Conservation (phyloP, 257 asterid species). For the Nicotiana benthamiana region DNA sequence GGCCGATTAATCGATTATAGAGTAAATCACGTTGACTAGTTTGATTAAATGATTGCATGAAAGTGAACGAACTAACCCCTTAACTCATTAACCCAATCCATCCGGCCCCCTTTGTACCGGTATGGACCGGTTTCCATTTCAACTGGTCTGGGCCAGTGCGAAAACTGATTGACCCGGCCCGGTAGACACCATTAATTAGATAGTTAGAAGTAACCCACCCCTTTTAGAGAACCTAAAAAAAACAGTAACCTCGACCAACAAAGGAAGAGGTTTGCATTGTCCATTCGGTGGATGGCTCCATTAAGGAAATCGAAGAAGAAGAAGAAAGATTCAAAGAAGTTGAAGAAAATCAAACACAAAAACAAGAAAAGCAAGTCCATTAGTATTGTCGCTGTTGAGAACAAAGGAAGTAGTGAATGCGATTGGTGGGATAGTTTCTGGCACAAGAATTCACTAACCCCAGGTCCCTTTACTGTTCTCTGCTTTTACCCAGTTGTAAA, state of each 20-base stretch:
- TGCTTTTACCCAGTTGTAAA: neutral
- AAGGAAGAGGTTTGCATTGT: neutral
- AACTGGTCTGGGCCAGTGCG: no score
- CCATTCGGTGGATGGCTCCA: conserved; percentile 47
- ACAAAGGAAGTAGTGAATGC: conserved; percentile 52
- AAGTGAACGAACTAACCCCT: no score
- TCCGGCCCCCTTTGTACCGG: no score
- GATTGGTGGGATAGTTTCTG: conserved; percentile 95
- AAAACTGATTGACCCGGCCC: no score
- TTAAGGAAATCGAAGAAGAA: conserved; percentile 46
- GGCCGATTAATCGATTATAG: no score
- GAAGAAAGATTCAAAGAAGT: conserved; percentile 50
- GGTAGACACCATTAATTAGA: no score
- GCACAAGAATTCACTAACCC: conserved; percentile 53
- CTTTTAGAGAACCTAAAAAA: neutral
- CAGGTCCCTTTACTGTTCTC: conserved; percentile 28
- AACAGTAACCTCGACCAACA: neutral
- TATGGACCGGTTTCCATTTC: no score
- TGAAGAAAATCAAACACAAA: conserved; percentile 49
- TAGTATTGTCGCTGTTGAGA: conserved; percentile 34
- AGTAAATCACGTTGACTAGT: no score
- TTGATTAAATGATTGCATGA: no score
- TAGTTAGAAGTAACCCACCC: neutral
- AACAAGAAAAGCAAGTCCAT: conserved; percentile 18
- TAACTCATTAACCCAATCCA: no score